Percentiles rank a stretch among this genome's conserved stretches.
Evolutionary conservation across 2,329 filamentous ascomycete genomes (phyloP).

Genomic region (Seiridium cupressi): DNA sequence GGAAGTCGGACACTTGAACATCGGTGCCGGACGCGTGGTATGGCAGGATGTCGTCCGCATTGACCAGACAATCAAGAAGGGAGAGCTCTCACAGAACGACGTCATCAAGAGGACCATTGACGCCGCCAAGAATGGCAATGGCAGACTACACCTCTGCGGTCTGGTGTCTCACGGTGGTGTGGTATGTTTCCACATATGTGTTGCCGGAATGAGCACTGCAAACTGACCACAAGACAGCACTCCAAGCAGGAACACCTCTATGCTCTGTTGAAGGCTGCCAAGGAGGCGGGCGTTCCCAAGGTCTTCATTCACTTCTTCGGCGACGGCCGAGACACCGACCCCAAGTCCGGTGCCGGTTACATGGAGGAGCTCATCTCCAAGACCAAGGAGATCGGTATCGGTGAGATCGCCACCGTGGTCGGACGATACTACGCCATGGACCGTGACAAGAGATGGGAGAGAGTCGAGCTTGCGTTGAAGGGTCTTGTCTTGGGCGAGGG

Average conservation of each 20-base stretch:
- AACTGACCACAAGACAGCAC: slow-evolving; percentile 52
- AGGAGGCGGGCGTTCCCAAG: slow-evolving; percentile 80
- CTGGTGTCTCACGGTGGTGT: slow-evolving; percentile 95
- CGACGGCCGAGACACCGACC: slow-evolving; percentile 95
- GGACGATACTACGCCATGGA: slow-evolving; percentile 99
- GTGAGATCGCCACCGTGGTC: slow-evolving; percentile 88
- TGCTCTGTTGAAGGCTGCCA: slow-evolving; percentile 83
- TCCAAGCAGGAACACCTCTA: slow-evolving; percentile 93
- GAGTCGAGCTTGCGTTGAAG: slow-evolving; percentile 85
- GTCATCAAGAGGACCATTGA: slow-evolving; percentile 77
- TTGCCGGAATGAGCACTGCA: neutral
- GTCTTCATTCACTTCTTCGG: slow-evolving; percentile 99
- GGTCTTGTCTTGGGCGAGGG: slow-evolving; percentile 84
- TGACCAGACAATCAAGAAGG: slow-evolving; percentile 86
- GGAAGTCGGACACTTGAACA: slow-evolving; percentile 98
- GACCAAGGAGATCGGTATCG: slow-evolving; percentile 79
- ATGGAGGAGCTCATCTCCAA: slow-evolving; percentile 82
- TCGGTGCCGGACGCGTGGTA: slow-evolving; percentile 93
- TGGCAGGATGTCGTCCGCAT: slow-evolving; percentile 99
- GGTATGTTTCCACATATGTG: neutral
- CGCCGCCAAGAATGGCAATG: slow-evolving; percentile 81
- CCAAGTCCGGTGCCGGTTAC: slow-evolving; percentile 86
- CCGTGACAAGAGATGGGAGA: slow-evolving; percentile 98
- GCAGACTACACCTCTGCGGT: slow-evolving; percentile 87
- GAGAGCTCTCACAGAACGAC: slow-evolving; percentile 71